Base-by-base conservation (phyloP, 2,329 filamentous ascomycete genomes). In the Alternaria brassicae region DNA sequence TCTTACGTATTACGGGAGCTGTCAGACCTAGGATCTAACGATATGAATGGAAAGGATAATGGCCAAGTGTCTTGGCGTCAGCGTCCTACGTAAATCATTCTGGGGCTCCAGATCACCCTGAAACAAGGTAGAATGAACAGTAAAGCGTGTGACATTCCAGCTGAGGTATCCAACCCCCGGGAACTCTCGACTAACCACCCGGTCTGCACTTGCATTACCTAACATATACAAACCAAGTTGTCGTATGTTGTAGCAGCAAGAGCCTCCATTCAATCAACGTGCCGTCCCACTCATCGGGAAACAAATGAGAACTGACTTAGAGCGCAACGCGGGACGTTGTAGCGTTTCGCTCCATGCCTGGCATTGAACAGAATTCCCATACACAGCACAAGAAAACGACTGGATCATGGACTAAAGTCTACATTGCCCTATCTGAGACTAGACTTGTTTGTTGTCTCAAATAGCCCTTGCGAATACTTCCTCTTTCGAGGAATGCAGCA, bases 51-150 rank as follows among this genome's bases (percentile, higher is more conserved):
- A 23, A 41, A 49, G 10, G 3, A 28, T 25, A 36, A 27, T 30
- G 6, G 34, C 15, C n/a, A 13, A 39, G 36, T 17, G 42, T 12
- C 50, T 58, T 36, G 42, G 56, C 37, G 17, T 25, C 51, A 58
- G 56, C 36, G 10, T 6, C 25, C 37, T 37, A n/a, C 36, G 44
- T 58, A 32, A 9, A 37, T 27, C 13, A 32, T n/a, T 23, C 10
- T 23, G 32, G 39, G 49, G 28, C 44, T 30, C 41, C 34, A 58
- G 42, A 32, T 39, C 36, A 49, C 45, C 21, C 3, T n/a, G 34
- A 44, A 21, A 34, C 44, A n/a, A 36, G 34, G 13, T 10, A 28
- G 32, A 39, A 17, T 40, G 17, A 17, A 23, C 32, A 17, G 36
- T 17, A 17, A 52, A 17, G 17, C 49, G n/a, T 13, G 27, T 21